A percentile compares a stretch with the other conserved stretches of the same genome.
phyloP scores from a whole-genome alignment of 2,329 filamentous ascomycete species.

The Chaetomiaceae sp. region DNA sequence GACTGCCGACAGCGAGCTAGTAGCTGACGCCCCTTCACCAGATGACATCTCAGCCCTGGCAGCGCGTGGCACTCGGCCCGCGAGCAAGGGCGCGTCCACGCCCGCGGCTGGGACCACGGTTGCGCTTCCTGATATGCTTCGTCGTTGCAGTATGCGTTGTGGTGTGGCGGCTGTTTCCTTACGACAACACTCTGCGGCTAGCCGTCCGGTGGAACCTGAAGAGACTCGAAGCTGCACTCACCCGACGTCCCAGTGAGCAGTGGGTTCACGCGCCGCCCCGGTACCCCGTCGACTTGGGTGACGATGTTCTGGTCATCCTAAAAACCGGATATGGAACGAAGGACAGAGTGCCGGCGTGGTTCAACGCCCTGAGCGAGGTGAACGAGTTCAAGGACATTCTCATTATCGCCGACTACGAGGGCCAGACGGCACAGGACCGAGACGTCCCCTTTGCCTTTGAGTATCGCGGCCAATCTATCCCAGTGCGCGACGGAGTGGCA shows the following conservation, averaged over 20 bases:
- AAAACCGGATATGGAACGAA: constrained; percentile 53
- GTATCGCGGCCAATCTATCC: constrained; percentile 24
- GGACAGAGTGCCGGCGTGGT: constrained; percentile 40
- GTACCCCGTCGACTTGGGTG: constrained; percentile 39
- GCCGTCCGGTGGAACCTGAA: constrained; percentile 25
- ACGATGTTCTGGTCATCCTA: constrained; percentile 45
- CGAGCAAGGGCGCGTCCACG: neutral
- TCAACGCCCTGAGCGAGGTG: constrained; percentile 40
- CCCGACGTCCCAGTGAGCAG: constrained; percentile 21
- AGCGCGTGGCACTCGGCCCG: constrained; percentile 8
- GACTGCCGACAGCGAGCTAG: no score
- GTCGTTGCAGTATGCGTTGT: constrained; percentile 9
- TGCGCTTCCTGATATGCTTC: neutral
- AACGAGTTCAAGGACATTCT: constrained; percentile 38
- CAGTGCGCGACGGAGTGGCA: constrained; percentile 38
- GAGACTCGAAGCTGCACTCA: constrained; percentile 8
- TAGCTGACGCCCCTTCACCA: no score
- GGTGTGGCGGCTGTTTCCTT: constrained; percentile 25
- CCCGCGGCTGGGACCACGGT: neutral
- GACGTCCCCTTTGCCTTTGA: constrained; percentile 16
- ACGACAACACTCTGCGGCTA: constrained; percentile 26
- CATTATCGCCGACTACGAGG: constrained; percentile 45
- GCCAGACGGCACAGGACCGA: neutral
- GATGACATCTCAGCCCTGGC: constrained; percentile 1
- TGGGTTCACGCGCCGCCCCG: constrained; percentile 18